These are phyloP conservation scores for Tephrocybe sp. DNA, from an alignment of 768 basidiomycete species.

Conservation along the genomic window DNA sequence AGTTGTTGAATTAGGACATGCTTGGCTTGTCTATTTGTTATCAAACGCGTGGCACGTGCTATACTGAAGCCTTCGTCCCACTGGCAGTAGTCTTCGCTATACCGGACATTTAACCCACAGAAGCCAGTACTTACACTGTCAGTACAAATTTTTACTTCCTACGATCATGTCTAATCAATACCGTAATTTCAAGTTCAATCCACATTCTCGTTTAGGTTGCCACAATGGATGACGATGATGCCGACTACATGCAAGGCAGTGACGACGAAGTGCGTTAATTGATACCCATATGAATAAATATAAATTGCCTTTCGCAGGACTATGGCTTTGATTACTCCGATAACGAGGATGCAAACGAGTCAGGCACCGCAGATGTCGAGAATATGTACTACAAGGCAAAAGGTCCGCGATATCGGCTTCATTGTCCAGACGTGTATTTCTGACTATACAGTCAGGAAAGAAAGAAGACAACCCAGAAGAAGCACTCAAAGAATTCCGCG, in stretches of 20 bases:
- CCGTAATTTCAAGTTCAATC: constrained; percentile 1
- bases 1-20: no score
- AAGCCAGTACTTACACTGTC: neutral
- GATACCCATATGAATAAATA: constrained; percentile 5
- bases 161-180: neutral
- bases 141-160: neutral
- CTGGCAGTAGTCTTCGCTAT: no score
- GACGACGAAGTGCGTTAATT: constrained; percentile 68
- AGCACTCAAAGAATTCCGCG: constrained; percentile 85
- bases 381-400: constrained; percentile 99
- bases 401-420: constrained; percentile 49
- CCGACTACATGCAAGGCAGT: constrained; percentile 90
- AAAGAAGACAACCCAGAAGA: constrained; percentile 94
- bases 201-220: constrained; percentile 4
- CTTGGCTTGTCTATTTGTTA: no score
- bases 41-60: constrained; percentile 10
- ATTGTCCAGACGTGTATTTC: constrained; percentile 3
- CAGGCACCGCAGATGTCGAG: constrained; percentile 86
- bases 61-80: no score
- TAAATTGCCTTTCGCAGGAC: constrained; percentile 51
- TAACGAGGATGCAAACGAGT: constrained; percentile 78
- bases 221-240: constrained; percentile 89
- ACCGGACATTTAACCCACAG: neutral
- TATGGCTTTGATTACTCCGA: constrained; percentile 98
- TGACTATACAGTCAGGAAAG: constrained; percentile 69